These are phyloP conservation scores for Megacollybia platyphylla DNA, from an alignment of 1,284 basidiomycete species.

Conservation along the genomic window DNA sequence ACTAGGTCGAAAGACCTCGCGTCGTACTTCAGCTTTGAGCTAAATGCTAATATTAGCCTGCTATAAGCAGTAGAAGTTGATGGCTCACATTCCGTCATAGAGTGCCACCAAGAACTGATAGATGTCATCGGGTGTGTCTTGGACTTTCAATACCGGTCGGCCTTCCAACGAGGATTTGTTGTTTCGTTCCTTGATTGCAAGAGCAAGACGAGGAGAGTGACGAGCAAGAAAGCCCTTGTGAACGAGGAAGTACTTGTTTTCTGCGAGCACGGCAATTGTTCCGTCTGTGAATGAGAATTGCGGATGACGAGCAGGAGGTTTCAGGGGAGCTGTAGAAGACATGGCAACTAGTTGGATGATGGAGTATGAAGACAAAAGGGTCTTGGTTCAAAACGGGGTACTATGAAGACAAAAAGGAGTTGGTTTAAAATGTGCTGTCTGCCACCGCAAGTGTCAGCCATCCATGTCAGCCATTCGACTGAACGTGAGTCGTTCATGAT, in stretches of 20 bases:
- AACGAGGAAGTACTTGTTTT: conserved; percentile 46
- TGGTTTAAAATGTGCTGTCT: no score
- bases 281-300: conserved; percentile 56
- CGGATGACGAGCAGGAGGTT: conserved; percentile 24
- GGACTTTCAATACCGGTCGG: conserved; percentile 42
- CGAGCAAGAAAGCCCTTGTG: conserved; percentile 52
- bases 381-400: no score
- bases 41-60: conserved; percentile 3
- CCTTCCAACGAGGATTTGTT: conserved; percentile 30
- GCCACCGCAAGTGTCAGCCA: no score
- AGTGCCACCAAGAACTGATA: conserved; percentile 53
- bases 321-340: conserved; percentile 18
- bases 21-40: conserved; percentile 5
- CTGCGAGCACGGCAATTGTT: conserved; percentile 47
- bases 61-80: conserved; percentile 1
- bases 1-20: conserved; percentile 14
- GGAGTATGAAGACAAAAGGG: no score
- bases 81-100: conserved; percentile 64
- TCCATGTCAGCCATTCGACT: no score
- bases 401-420: no score
- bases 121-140: conserved; percentile 57
- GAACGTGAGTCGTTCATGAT: no score
- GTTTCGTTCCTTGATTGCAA: conserved; percentile 18
- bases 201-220: conserved; percentile 38
- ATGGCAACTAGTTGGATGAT: conserved; percentile 9